Evolutionary conservation across 23 red algal species (phyloP).

Genomic region (Chondrus crispus): DNA sequence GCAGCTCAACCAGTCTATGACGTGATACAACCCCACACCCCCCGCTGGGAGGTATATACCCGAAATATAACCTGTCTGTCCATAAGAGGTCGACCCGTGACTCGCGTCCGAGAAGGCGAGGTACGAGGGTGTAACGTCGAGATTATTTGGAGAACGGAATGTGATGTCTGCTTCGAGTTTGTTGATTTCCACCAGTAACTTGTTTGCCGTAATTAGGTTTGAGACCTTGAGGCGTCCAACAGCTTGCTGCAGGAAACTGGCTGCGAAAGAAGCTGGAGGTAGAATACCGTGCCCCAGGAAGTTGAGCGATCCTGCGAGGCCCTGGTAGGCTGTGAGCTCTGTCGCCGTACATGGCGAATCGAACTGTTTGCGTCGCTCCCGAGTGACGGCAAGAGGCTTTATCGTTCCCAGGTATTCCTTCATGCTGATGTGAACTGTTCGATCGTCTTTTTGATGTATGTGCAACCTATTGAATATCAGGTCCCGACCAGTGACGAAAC

Average conservation of each 20-base stretch:
- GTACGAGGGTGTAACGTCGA: background rate
- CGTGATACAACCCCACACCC: background rate
- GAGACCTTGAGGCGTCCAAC: background rate
- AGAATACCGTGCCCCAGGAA: slow-evolving; percentile 3
- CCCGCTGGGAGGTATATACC: background rate
- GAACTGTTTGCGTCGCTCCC: background rate
- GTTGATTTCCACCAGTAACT: background rate
- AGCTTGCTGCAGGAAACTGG: slow-evolving; percentile 17
- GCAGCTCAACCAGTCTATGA: background rate
- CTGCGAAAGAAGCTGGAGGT: slow-evolving; percentile 1
- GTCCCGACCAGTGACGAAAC: background rate
- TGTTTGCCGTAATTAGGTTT: slow-evolving; percentile 15
- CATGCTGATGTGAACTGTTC: background rate
- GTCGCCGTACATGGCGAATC: background rate
- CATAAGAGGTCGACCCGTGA: background rate
- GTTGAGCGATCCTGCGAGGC: slow-evolving; percentile 2
- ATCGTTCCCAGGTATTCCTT: background rate
- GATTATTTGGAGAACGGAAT: background rate
- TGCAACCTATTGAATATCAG: slow-evolving; percentile 22
- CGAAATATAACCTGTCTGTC: background rate
- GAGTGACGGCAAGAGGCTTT: background rate
- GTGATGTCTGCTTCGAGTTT: background rate
- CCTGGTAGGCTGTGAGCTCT: background rate
- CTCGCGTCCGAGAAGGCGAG: background rate
- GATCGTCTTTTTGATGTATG: background rate